Evolutionary conservation across 768 basidiomycete species (phyloP).

Genomic region (Astraeus odoratus): DNA sequence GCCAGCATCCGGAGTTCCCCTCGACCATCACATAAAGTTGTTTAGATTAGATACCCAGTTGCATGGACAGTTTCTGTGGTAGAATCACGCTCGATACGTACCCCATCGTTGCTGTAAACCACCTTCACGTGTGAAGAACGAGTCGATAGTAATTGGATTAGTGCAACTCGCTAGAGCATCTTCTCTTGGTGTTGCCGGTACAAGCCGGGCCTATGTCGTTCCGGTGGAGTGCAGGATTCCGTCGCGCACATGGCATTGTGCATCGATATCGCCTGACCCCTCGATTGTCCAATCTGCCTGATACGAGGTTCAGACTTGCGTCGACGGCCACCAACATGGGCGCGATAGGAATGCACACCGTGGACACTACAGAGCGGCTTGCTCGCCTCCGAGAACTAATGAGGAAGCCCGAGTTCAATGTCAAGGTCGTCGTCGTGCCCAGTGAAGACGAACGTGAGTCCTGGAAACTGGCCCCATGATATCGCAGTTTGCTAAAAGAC

Average conservation of each 20-base stretch:
- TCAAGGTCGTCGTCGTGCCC: conserved; percentile 77
- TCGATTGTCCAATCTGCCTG: conserved; percentile 1
- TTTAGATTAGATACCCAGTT: conserved; percentile 10
- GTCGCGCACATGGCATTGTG: conserved; percentile 10
- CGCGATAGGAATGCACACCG: conserved; percentile 31
- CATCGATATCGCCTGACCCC: conserved; percentile 19
- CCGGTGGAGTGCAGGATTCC: neutral
- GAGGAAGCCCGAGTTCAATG: conserved; percentile 42
- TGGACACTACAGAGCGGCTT: conserved; percentile 61
- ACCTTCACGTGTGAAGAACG: no score
- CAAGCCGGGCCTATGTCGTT: conserved; percentile 27
- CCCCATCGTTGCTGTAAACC: no score
- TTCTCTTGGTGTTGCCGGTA: conserved; percentile 1
- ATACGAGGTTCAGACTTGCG: conserved; percentile 4
- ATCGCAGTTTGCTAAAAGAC: neutral
- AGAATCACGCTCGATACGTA: no score
- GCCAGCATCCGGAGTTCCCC: conserved; percentile 19
- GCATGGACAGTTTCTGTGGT: conserved; percentile 22
- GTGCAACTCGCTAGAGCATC: no score
- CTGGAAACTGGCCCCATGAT: neutral
- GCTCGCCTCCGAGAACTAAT: conserved; percentile 63
- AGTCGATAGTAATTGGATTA: no score
- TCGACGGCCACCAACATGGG: conserved; percentile 30
- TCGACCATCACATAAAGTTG: conserved; percentile 11
- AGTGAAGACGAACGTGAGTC: conserved; percentile 88